Conservation (phyloP, 768 basidiomycete genomes). For the Terana coerulea region DNA sequence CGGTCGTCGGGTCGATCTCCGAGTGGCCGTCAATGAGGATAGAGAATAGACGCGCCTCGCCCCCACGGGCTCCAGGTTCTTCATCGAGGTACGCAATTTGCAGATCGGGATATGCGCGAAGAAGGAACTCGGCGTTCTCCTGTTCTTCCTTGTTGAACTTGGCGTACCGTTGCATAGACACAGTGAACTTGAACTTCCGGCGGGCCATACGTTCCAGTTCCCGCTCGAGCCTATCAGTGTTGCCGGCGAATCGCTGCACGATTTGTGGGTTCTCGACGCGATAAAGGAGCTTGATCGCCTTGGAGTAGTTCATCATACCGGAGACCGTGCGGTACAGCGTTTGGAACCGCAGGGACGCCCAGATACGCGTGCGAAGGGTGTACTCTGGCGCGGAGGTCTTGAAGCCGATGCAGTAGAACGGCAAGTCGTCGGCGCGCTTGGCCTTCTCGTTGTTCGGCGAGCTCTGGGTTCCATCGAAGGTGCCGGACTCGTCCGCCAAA, state of each 20-base stretch:
- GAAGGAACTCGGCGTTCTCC: slow-evolving; percentile 96
- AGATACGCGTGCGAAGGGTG: slow-evolving; percentile 97
- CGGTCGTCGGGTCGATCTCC: slow-evolving; percentile 84
- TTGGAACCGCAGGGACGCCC: slow-evolving; percentile 97
- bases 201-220: slow-evolving; percentile 96
- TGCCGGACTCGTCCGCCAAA: slow-evolving; percentile 80
- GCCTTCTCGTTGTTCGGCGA: slow-evolving; percentile 67
- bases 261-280: slow-evolving; percentile 98
- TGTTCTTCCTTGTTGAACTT: slow-evolving; percentile 99
- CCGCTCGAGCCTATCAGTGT: slow-evolving; percentile 92
- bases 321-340: slow-evolving; percentile 98
- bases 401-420: slow-evolving; percentile 99
- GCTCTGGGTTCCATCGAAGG: slow-evolving; percentile 49
- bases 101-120: slow-evolving; percentile 96
- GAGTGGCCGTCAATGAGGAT: slow-evolving; percentile 97
- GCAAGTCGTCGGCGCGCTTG: slow-evolving; percentile 83
- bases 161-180: slow-evolving; percentile 98
- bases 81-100: slow-evolving; percentile 99
- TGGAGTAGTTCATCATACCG: slow-evolving; percentile 99
- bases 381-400: slow-evolving; percentile 99
- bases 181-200: slow-evolving; percentile 96
- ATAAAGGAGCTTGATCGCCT: slow-evolving; percentile 98
- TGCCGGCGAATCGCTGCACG: slow-evolving; percentile 93
- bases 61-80: slow-evolving; percentile 84
- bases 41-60: slow-evolving; percentile 87